Evolutionary conservation across 1,139 yeast species (phyloP), one percentile per base, ranked within the genome.

Genomic region (Pichia sp.): DNA sequence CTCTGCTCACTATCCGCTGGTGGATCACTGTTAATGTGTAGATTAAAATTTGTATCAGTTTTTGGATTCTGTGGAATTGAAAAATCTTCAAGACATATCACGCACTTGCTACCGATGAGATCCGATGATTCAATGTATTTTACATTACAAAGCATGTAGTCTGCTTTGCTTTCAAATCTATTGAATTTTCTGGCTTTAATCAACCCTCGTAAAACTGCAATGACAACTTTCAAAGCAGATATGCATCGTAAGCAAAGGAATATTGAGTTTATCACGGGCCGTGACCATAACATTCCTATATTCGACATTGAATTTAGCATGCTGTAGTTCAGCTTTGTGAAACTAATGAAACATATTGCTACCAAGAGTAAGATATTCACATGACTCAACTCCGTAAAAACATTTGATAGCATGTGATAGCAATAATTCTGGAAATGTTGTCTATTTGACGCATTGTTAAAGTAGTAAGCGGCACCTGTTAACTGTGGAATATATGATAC

Each of bases 381-480:
- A 12, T 46, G 37, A 2, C 52, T 51, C 20, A 50, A 33, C 21
- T 44, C 47, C 12, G 50, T 31, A 7, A 51, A 35, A 12, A 46
- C 36, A 14, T 34, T 40, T 11, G 50, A 42, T 10, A 50, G 27
- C 12, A 37, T 32, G 6, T 38, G 41, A 27, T 43, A 46, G 13
- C 45, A 20, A 25, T 42, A 43, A 11, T 34, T 36, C 21, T 41
- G 44, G 15, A 45, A 35, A 13, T 44, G 33, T 15, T 38, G 33
- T 27, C 38, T 40, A 12, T 46, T 38, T 16, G 49, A 37, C n/a
- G 50, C 37, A 17, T 54, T 50, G 4, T 51, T 44, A 22, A 52
- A 39, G 30, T 50, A 53, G 21, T 46, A 37, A 23, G 46, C 30
- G 9, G 40, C 42, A 12, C 44, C 46, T 3, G 47, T 37, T 14